A percentile compares a stretch with the other conserved stretches of the same genome.
These are phyloP conservation scores for Argentina anserina DNA, from an alignment of 306 rosid species.

Conservation along the genomic window DNA sequence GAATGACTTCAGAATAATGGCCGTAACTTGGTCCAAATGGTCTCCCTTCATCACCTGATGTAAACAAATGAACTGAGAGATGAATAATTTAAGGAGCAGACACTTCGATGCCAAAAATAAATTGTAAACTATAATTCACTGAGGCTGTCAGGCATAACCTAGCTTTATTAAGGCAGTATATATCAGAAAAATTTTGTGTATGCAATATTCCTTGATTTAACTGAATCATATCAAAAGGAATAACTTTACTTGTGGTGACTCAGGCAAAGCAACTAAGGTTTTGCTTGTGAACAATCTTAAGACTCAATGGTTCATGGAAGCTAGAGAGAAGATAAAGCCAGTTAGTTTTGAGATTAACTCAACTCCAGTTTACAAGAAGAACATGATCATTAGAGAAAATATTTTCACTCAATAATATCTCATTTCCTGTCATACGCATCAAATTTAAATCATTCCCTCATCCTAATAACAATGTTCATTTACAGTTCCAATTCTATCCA, in stretches of 20 bases:
- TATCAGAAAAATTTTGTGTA: not conserved
- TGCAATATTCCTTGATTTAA: not conserved
- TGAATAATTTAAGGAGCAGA: too few relatives aligned
- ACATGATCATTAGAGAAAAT: not conserved
- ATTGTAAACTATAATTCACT: too few relatives aligned
- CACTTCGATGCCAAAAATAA: too few relatives aligned
- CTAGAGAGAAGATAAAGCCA: too few relatives aligned
- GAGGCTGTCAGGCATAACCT: too few relatives aligned
- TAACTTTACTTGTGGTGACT: not conserved
- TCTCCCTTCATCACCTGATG: too few relatives aligned
- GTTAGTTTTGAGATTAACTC: not conserved
- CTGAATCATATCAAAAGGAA: not conserved
- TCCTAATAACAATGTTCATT: too few relatives aligned
- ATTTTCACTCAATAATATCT: not conserved
- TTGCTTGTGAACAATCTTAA: too few relatives aligned
- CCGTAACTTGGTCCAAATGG: not conserved
- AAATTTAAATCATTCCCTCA: not conserved
- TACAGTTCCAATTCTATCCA: too few relatives aligned
- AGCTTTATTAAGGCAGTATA: too few relatives aligned
- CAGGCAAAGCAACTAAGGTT: not conserved
- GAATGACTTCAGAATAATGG: conserved; percentile 8
- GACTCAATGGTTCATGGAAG: too few relatives aligned
- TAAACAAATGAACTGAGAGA: too few relatives aligned
- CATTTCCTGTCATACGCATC: not conserved
- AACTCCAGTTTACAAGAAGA: not conserved